Percentiles rank a stretch among this genome's conserved stretches.
Evolutionary conservation across 768 basidiomycete genomes (phyloP).

Genomic region (Boletus patriciae): DNA sequence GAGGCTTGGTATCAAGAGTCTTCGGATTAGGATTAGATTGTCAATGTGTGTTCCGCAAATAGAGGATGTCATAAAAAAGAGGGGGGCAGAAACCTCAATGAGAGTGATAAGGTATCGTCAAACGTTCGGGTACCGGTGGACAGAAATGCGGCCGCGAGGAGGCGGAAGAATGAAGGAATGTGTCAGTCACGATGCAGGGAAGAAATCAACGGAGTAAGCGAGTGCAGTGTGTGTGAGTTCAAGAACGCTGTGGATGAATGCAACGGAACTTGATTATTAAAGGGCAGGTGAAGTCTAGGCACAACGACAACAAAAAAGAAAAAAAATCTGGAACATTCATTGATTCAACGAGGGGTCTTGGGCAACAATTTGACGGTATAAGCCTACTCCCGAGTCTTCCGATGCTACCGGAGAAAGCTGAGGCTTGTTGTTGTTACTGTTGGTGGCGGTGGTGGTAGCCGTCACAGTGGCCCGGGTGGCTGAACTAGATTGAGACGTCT

Average conservation of each 20-base stretch:
- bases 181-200: constrained; percentile 32
- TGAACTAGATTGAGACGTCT: constrained; percentile 72
- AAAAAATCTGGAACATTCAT: constrained; percentile 16
- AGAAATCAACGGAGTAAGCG: constrained; percentile 25
- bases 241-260: constrained; percentile 25
- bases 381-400: constrained; percentile 75
- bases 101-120: constrained; percentile 38
- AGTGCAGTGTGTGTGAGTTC: constrained; percentile 27
- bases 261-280: constrained; percentile 24
- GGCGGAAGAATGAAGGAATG: constrained; percentile 27
- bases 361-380: constrained; percentile 80
- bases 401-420: constrained; percentile 68
- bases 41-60: constrained; percentile 38
- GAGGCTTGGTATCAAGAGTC: constrained; percentile 29
- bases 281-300: constrained; percentile 20
- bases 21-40: constrained; percentile 29
- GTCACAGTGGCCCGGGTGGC: constrained; percentile 44
- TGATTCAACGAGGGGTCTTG: constrained; percentile 68
- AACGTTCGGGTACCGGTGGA: constrained; percentile 29
- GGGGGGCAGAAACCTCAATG: constrained; percentile 19
- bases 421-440: constrained; percentile 28
- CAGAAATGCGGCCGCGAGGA: constrained; percentile 22
- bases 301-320: constrained; percentile 7
- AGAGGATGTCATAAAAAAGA: constrained; percentile 37
- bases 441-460: constrained; percentile 27